Evolutionary conservation across 805 yeast species (phyloP), one percentile per base, ranked within the genome.

Genomic region (Saccharomycopsis sp.): DNA sequence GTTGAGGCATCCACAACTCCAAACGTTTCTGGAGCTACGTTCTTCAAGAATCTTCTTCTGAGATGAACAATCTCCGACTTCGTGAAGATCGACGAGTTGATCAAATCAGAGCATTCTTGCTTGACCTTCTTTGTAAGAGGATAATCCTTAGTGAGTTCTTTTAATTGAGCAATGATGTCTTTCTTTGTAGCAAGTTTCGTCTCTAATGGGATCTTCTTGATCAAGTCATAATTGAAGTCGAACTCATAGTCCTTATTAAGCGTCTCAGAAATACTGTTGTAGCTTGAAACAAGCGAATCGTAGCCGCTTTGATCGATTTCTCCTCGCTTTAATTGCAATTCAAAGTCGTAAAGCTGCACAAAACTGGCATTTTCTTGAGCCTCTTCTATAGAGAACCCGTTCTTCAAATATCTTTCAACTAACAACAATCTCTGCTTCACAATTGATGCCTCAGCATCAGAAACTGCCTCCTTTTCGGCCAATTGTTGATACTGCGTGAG

Each of bases 281-380:
- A 83, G 14, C 72, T 64, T 1, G 63, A 51, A 44, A 67, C 64
- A 50, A 60, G 51, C 3, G 59, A 55, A 9, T 62, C 64, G 14
- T 61, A 65, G 34, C 72, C 74, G 7, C 64, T 70, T 38, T 65
- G 63, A 1, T 69, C 53, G 2, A 78, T 62, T 58, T 77, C 78
- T 1, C 71, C 73, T 56, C 72, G 71, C 53, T 68, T 73, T n/a
- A 70, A 61, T 9, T 70, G 63, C 61, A 84, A 70, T 54, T 76
- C 75, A 34, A 75, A 63, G 52, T 78, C 78, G 64, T 78, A 78
- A 14, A 77, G 64, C 56, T 76, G 69, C 64, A 81, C 79, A 65
- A 72, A 77, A 20, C 86, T 83, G 0, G 89, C 77, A 60, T 84
- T 82, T 51, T 73, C 74, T 64, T 78, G 78, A 1, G 96, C 85